Conservation (phyloP, 2,329 filamentous ascomycete genomes). For the Phoma sp. region DNA sequence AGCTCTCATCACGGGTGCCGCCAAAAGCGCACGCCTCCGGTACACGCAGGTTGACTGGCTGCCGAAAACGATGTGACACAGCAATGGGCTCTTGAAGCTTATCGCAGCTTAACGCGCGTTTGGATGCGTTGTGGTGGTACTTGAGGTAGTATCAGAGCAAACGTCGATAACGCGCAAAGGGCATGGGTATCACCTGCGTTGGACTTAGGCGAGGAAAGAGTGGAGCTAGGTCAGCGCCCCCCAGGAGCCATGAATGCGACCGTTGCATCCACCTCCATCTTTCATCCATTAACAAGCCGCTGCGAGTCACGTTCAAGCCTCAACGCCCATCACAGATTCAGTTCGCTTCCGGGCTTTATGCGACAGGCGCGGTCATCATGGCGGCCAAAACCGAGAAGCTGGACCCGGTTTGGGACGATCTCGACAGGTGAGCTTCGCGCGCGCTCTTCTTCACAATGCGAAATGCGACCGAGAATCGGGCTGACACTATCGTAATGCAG, state of each 20-base stretch:
- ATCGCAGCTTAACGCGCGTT: slow-evolving; percentile 9
- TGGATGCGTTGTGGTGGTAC: slow-evolving; percentile 28
- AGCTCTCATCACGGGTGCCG: slow-evolving; percentile 18
- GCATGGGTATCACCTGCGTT: slow-evolving; percentile 25
- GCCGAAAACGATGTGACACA: slow-evolving; percentile 36
- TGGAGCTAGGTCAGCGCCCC: slow-evolving; percentile 33
- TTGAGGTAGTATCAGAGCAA: slow-evolving; percentile 39
- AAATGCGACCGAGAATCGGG: slow-evolving; percentile 35
- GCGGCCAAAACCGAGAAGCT: slow-evolving; percentile 51
- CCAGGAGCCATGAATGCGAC: slow-evolving; percentile 41
- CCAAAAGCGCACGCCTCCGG: slow-evolving; percentile 27
- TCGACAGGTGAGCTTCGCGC: slow-evolving; percentile 69
- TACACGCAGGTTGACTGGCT: slow-evolving; percentile 22
- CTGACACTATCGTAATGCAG: slow-evolving; percentile 50
- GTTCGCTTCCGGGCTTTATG: slow-evolving; percentile 31
- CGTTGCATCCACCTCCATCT: slow-evolving; percentile 42
- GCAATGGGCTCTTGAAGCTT: slow-evolving; percentile 20
- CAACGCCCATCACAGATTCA: slow-evolving; percentile 33
- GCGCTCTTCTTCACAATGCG: slow-evolving; percentile 27
- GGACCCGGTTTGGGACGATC: slow-evolving; percentile 70
- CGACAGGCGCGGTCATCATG: slow-evolving; percentile 60
- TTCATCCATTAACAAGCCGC: slow-evolving; percentile 42
- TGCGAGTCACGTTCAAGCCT: slow-evolving; percentile 44
- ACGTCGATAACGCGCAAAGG: slow-evolving; percentile 31
- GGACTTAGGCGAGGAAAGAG: slow-evolving; percentile 21